These are phyloP conservation scores for Pestalotiopsis sp. DNA, from an alignment of 2,329 filamentous ascomycete species.

Conservation along the genomic window DNA sequence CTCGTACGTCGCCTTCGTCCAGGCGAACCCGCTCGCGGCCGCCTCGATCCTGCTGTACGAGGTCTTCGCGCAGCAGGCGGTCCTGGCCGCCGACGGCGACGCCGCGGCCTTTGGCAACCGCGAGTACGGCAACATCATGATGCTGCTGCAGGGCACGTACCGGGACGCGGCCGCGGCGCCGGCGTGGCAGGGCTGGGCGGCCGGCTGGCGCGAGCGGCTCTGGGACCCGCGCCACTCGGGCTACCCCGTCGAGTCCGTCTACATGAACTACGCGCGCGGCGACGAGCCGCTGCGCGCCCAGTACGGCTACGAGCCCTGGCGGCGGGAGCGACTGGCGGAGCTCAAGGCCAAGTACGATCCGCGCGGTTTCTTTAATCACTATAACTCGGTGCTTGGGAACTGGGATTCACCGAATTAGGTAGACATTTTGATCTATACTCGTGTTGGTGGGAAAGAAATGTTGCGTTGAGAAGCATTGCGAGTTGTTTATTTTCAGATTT, in stretches of 20 bases:
- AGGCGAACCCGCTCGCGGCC: neutral
- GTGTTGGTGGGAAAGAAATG: neutral
- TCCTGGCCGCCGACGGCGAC: neutral
- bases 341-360: constrained; percentile 8
- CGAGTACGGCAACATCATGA: neutral
- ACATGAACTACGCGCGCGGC: constrained; percentile 1
- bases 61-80: neutral
- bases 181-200: neutral
- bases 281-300: constrained; percentile 2
- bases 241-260: neutral
- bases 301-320: constrained; percentile 3
- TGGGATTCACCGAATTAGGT: neutral
- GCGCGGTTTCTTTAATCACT: constrained; percentile 3
- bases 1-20: neutral
- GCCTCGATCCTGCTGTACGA: constrained; percentile 1
- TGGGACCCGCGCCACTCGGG: neutral
- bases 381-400: constrained; percentile 1
- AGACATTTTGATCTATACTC: neutral
- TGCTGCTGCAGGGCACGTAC: neutral
- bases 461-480: neutral
- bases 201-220: neutral
- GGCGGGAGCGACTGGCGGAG: neutral
- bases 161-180: neutral
- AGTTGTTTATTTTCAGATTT: neutral
- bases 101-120: constrained; percentile 1